A percentile compares a stretch with the other conserved stretches of the same genome.
Conservation (phyloP, 768 basidiomycete species). For the Suillus bovinus region DNA sequence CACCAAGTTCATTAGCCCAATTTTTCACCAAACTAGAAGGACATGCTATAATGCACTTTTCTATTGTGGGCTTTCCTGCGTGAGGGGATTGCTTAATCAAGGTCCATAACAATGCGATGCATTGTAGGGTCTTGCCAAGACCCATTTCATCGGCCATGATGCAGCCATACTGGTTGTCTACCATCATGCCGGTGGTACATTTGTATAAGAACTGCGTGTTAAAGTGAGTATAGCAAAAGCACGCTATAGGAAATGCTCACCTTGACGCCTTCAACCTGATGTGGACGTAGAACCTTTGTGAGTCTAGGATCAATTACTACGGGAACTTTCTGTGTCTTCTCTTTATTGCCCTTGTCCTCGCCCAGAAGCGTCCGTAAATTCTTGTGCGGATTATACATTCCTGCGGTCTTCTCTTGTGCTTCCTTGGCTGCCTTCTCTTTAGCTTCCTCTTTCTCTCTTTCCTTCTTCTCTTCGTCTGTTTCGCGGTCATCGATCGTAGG, state of each 20-base stretch:
- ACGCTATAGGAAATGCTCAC: constrained; percentile 41
- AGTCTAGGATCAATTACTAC: constrained; percentile 95
- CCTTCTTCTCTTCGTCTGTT: constrained; percentile 81
- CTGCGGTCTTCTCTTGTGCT: constrained; percentile 66
- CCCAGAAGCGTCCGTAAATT: constrained; percentile 79
- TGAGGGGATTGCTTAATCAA: constrained; percentile 93
- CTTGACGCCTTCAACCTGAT: constrained; percentile 98
- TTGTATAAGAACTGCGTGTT: constrained; percentile 82
- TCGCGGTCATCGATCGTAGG: constrained; percentile 93
- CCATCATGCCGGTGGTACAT: constrained; percentile 92
- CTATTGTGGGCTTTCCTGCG: constrained; percentile 82
- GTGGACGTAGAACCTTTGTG: constrained; percentile 86
- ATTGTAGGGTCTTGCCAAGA: constrained; percentile 94
- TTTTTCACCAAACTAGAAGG: constrained; percentile 97
- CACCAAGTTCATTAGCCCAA: constrained; percentile 96
- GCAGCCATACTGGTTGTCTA: constrained; percentile 88
- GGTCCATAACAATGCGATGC: constrained; percentile 95
- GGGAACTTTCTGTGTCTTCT: constrained; percentile 75
- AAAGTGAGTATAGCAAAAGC: constrained; percentile 10
- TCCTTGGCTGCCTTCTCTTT: constrained; percentile 63
- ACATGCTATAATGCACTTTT: constrained; percentile 97
- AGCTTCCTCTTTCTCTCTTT: constrained; percentile 71
- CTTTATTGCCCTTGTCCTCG: constrained; percentile 67
- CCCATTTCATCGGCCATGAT: constrained; percentile 99
- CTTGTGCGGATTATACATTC: constrained; percentile 90